Conservation (phyloP, 176 grass and related monocot genomes). For the Carex myosuroides region DNA sequence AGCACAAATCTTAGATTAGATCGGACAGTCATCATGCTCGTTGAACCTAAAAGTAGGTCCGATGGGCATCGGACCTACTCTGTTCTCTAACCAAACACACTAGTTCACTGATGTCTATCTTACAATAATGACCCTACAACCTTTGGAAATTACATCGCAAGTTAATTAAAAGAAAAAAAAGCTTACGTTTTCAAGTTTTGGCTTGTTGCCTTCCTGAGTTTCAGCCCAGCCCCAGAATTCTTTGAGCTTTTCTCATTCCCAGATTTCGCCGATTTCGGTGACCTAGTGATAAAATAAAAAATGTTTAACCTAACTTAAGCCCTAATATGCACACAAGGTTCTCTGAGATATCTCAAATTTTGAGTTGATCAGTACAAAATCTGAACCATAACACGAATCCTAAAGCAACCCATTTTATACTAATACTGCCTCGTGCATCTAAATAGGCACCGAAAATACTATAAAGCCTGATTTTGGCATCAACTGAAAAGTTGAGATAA, state of each 20-base stretch:
- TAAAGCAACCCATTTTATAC: too few species aligned
- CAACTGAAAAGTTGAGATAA: too few species aligned
- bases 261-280: conserved; percentile 30
- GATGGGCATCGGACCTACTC: too few species aligned
- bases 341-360: too few species aligned
- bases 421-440: too few species aligned
- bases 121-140: not conserved
- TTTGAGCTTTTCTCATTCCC: conserved; percentile 50
- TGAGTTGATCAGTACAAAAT: too few species aligned
- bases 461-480: too few species aligned
- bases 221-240: conserved; percentile 40
- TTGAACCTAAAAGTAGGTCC: too few species aligned
- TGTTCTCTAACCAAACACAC: not conserved
- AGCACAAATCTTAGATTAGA: too few species aligned
- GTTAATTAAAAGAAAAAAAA: not conserved
- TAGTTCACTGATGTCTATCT: not conserved
- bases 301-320: not conserved
- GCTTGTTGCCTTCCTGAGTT: conserved; percentile 65
- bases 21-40: too few species aligned
- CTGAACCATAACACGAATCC: too few species aligned
- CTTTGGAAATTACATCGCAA: not conserved
- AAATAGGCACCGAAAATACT: too few species aligned
- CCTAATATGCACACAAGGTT: not conserved
- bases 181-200: conserved; percentile 74
- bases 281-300: conserved; percentile 29